Evolutionary conservation across 2,329 filamentous ascomycete genomes (phyloP).

Genomic region (Fusarium redolens): DNA sequence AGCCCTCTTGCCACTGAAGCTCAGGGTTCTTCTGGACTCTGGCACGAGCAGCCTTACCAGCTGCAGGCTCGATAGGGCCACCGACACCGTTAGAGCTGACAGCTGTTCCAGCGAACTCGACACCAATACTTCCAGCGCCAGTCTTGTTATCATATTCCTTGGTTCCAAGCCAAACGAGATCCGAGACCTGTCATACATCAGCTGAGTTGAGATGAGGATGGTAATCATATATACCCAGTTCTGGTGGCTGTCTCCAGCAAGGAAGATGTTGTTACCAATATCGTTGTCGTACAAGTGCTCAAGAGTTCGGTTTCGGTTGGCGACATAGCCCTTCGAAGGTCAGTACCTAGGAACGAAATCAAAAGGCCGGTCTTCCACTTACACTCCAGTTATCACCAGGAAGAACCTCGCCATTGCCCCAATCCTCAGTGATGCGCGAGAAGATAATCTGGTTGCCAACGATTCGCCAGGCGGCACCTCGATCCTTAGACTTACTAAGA

Average conservation of each 20-base stretch:
- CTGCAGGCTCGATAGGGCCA: conserved; percentile 60
- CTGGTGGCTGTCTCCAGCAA: conserved; percentile 75
- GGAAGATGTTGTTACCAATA: conserved; percentile 78
- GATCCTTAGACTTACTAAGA: conserved; percentile 66
- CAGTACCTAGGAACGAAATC: not conserved
- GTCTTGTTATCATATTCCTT: conserved; percentile 64
- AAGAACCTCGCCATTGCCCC: conserved; percentile 44
- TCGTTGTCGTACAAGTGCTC: conserved; percentile 73
- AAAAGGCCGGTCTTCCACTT: not conserved
- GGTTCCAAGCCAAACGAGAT: conserved; percentile 68
- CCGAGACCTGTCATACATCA: conserved; percentile 59
- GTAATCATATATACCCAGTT: conserved; percentile 21
- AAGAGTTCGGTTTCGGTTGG: conserved; percentile 78
- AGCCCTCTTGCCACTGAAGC: conserved; percentile 78
- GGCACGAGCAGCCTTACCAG: conserved; percentile 23
- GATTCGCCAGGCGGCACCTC: conserved; percentile 77
- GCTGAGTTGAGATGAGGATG: not conserved
- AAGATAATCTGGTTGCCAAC: conserved; percentile 79
- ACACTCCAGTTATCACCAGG: conserved; percentile 49
- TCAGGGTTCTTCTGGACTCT: conserved; percentile 64
- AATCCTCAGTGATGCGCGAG: conserved; percentile 59
- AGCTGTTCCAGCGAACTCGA: conserved; percentile 75
- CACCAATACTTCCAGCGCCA: conserved; percentile 67
- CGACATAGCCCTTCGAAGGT: conserved; percentile 64
- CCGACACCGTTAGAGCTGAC: conserved; percentile 53